These are phyloP conservation scores for Suhomyces yuchorum DNA, from an alignment of 1,139 yeast genomes.

Conservation along the genomic window DNA sequence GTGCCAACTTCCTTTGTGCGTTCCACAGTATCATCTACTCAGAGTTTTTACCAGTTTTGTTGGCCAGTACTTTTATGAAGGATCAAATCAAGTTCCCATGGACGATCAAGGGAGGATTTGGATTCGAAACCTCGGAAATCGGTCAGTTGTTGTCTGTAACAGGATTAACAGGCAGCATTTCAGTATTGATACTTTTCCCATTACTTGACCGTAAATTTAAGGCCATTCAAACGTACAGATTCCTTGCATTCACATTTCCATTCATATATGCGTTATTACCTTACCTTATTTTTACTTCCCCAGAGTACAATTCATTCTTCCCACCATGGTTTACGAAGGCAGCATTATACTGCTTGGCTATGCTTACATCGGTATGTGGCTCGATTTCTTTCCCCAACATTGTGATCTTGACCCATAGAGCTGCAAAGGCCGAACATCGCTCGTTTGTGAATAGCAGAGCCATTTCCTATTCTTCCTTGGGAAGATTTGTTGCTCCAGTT, in stretches of 20 bases:
- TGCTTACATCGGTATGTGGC: constrained; percentile 12
- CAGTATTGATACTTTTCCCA: constrained; percentile 27
- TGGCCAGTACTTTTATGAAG: constrained; percentile 21
- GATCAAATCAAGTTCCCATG: constrained; percentile 23
- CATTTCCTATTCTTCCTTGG: constrained; percentile 52
- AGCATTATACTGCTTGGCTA: constrained; percentile 21
- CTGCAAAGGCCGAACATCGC: constrained; percentile 49
- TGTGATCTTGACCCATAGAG: constrained; percentile 48
- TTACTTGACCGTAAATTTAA: constrained; percentile 25
- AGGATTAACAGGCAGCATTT: constrained; percentile 28
- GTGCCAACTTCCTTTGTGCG: constrained; percentile 22
- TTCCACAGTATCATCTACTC: constrained; percentile 23
- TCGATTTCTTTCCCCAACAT: constrained; percentile 45
- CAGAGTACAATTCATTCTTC: constrained; percentile 18
- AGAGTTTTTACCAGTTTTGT: constrained; percentile 27
- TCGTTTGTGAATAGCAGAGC: constrained; percentile 54
- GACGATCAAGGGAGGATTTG: constrained; percentile 25
- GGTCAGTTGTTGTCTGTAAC: constrained; percentile 28
- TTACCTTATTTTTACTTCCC: constrained; percentile 23
- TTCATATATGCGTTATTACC: constrained; percentile 26
- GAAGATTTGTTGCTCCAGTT: constrained; percentile 61
- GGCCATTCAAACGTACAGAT: constrained; percentile 24
- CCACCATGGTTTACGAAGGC: constrained; percentile 19
- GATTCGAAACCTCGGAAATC: constrained; percentile 23
- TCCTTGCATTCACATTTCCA: constrained; percentile 26